Evolutionary conservation across 2,329 filamentous ascomycete genomes (phyloP).

Genomic region (Thermothelomyces thermophilus): DNA sequence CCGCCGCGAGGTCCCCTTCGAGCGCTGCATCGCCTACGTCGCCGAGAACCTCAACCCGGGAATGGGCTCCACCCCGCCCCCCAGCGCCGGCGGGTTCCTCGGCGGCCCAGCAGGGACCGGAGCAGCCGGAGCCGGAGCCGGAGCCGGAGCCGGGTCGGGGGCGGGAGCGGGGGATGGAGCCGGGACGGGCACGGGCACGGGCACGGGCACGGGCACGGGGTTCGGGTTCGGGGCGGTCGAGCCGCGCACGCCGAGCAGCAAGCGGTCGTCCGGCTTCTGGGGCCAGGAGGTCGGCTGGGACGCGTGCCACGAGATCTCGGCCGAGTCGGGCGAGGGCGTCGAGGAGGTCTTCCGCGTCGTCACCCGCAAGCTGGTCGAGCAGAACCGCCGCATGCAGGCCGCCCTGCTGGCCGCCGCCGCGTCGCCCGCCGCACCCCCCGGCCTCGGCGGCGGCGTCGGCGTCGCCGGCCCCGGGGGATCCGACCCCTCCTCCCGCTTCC

Average conservation of each 20-base stretch:
- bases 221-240: constrained; percentile 36
- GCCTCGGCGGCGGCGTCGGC: constrained; percentile 49
- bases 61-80: constrained; percentile 58
- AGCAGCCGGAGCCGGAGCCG: not conserved
- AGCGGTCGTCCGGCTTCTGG: constrained; percentile 74
- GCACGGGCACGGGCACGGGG: too few relatives aligned
- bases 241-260: constrained; percentile 54
- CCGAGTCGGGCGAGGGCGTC: constrained; percentile 89
- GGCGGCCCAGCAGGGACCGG: not conserved
- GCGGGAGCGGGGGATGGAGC: not conserved
- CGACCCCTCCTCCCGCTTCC: too few relatives aligned
- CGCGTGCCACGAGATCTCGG: constrained; percentile 93
- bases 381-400: constrained; percentile 57
- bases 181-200: not conserved
- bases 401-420: constrained; percentile 53
- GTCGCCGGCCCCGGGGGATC: not conserved
- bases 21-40: constrained; percentile 91
- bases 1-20: constrained; percentile 79
- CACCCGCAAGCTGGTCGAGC: constrained; percentile 56
- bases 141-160: not conserved
- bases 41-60: constrained; percentile 81
- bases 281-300: constrained; percentile 92
- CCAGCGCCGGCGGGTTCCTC: constrained; percentile 31
- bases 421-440: too few relatives aligned
- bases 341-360: constrained; percentile 86